These are phyloP conservation scores for Gnomoniopsis smithogilvyi DNA, from an alignment of 2,329 filamentous ascomycete genomes.

Conservation along the genomic window DNA sequence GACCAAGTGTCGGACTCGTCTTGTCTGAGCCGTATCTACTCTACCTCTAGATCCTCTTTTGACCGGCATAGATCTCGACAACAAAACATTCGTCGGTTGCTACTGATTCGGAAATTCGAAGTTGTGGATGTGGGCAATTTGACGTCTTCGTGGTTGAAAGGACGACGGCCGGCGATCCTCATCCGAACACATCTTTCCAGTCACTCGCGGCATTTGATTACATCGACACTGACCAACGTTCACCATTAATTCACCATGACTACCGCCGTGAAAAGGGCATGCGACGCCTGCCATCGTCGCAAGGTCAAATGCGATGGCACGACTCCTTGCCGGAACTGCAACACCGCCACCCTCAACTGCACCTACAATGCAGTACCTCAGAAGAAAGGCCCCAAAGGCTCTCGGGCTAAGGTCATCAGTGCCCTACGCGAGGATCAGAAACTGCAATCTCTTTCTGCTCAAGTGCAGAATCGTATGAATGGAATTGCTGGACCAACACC, in stretches of 20 bases:
- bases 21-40: no score
- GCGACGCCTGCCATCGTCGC: slow-evolving; percentile 70
- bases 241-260: slow-evolving; percentile 34
- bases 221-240: neutral
- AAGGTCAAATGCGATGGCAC: slow-evolving; percentile 73
- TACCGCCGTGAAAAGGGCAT: slow-evolving; percentile 59
- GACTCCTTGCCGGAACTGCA: slow-evolving; percentile 70
- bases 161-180: neutral
- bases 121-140: neutral
- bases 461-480: slow-evolving; percentile 58
- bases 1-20: neutral
- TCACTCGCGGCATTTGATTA: neutral
- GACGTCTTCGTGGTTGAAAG: no score
- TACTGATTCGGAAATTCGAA: neutral
- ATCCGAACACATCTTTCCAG: neutral
- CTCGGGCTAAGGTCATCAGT: slow-evolving; percentile 71
- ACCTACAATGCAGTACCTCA: slow-evolving; percentile 73
- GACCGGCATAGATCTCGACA: neutral
- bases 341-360: slow-evolving; percentile 63
- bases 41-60: neutral
- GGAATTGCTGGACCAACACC: slow-evolving; percentile 49
- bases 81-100: neutral
- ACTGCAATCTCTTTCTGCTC: slow-evolving; percentile 60
- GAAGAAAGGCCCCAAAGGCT: slow-evolving; percentile 75
- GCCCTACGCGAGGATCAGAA: slow-evolving; percentile 68